Base-by-base conservation (phyloP, 192 early-diverging fungal species). In the Linnemannia exigua region DNA sequence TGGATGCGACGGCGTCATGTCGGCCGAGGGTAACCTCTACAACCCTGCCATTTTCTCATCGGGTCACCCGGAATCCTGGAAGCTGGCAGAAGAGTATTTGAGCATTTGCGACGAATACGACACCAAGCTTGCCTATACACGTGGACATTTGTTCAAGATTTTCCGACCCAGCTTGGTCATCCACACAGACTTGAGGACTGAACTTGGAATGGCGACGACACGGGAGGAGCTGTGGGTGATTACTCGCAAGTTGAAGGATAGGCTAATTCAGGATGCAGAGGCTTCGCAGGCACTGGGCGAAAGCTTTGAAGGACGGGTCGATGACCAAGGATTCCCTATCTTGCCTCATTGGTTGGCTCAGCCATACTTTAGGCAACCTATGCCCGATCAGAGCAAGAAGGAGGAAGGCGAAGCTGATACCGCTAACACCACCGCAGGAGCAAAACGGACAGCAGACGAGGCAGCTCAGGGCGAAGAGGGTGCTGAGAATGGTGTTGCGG, bases 111-210 rank as follows among this genome's bases (percentile, higher is more conserved):
- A 89, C n/a, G 76, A 79, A 5, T 72, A 88, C 78, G 94, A 89
- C 28, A 96, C 96, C 2, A 90, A 89, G n/a, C 54, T 91, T 28
- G 72, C 89, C 19, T 90, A 88, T 82, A 95, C 96, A 33, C 93
- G 96, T 22, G 97, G 91, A 5, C 98, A 99, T 82, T 74, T 99
- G 80, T 99, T 99, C 87, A 99, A 98, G 82, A 89, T 99, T 41
- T 97, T 97, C 87, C 89, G 91, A 35, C 89, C 91, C 37, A 94
- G 94, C 75, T 87, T 99, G 48, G 85, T 91, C 5, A 84, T 92
- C 15, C 94, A 97, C 81, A 92, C 93, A 5, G 98, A 98, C 71
- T 75, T 98, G 54, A 92, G 98, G 44, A 89, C 92, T 22, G 87
- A 88, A 58, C 89, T 99, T 37, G 96, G 89, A 3, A 87, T 90